Conservation (phyloP, 441 rosid species). For the Gossypium schwendimanii region DNA sequence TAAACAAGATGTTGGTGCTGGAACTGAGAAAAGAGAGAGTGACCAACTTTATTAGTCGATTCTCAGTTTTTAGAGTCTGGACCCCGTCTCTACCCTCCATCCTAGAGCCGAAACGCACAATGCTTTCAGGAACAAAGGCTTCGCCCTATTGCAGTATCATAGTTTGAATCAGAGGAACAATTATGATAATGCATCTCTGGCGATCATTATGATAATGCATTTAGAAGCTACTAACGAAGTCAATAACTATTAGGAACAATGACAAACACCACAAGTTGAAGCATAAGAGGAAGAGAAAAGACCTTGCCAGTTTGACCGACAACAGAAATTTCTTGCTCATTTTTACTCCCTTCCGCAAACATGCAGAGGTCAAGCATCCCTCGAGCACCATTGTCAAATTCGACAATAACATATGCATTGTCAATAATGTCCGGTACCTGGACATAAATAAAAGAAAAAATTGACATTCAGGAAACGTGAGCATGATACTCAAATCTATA, state of each 20-base stretch:
- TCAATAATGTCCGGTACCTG: conserved; percentile 91
- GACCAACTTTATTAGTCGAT: conserved; percentile 63
- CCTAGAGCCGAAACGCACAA: conserved; percentile 61
- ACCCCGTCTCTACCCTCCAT: conserved; percentile 61
- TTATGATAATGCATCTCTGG: neutral
- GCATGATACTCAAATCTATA: neutral
- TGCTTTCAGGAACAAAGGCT: conserved; percentile 81
- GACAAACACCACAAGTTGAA: neutral
- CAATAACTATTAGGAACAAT: neutral
- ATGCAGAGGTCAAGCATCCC: conserved; percentile 94
- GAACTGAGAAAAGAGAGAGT: neutral
- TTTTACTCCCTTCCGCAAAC: conserved; percentile 96
- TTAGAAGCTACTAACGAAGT: neutral
- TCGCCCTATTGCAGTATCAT: conserved; percentile 53
- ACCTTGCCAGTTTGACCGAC: conserved; percentile 82
- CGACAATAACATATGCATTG: conserved; percentile 77
- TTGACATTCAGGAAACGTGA: neutral
- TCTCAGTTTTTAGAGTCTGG: conserved; percentile 58
- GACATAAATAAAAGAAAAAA: conserved; percentile 13
- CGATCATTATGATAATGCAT: neutral
- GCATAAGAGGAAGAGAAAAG: neutral
- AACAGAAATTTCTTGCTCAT: conserved; percentile 86
- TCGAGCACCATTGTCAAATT: conserved; percentile 83
- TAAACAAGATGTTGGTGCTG: neutral
- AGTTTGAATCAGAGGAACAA: neutral